These are phyloP conservation scores for Millerozyma miso DNA, from an alignment of 805 yeast genomes.

Conservation along the genomic window DNA sequence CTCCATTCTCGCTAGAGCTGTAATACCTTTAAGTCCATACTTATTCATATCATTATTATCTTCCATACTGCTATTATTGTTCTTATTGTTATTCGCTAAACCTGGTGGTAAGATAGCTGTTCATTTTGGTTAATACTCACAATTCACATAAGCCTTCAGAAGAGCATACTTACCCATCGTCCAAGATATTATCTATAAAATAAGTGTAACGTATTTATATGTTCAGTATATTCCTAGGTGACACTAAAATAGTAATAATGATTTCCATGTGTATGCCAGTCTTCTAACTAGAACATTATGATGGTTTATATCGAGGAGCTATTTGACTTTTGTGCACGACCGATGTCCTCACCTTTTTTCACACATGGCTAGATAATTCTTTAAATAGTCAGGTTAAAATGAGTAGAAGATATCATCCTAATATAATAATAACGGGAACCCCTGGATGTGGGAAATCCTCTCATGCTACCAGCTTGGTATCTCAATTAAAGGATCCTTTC, in stretches of 20 bases:
- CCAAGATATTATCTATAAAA: too few species aligned
- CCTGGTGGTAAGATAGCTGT: slow-evolving; percentile 27
- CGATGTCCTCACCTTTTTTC: too few species aligned
- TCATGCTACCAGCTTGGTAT: slow-evolving; percentile 58
- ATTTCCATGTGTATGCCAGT: too few species aligned
- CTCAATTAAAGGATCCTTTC: slow-evolving; percentile 45
- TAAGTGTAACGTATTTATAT: too few species aligned
- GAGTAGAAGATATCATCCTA: slow-evolving; percentile 48
- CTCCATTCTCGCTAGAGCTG: slow-evolving; percentile 58
- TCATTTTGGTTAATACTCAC: not conserved
- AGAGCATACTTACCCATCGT: too few species aligned
- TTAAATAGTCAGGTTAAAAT: slow-evolving; percentile 9
- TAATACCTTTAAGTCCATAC: slow-evolving; percentile 66
- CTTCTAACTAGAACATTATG: too few species aligned
- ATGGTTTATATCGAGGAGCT: not conserved
- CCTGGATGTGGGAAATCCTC: slow-evolving; percentile 90
- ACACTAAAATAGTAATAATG: too few species aligned
- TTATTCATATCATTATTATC: slow-evolving; percentile 44
- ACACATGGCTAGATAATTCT: too few species aligned
- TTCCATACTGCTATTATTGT: slow-evolving; percentile 32
- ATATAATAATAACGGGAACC: slow-evolving; percentile 89
- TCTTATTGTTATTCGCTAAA: slow-evolving; percentile 9
- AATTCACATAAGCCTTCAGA: too few species aligned
- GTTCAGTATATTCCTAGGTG: too few species aligned
- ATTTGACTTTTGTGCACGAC: not conserved